A percentile compares a stretch with the other conserved stretches of the same genome.
Conservation (phyloP, 176 grass and related monocot genomes). For the Bonia amplexicaulis region DNA sequence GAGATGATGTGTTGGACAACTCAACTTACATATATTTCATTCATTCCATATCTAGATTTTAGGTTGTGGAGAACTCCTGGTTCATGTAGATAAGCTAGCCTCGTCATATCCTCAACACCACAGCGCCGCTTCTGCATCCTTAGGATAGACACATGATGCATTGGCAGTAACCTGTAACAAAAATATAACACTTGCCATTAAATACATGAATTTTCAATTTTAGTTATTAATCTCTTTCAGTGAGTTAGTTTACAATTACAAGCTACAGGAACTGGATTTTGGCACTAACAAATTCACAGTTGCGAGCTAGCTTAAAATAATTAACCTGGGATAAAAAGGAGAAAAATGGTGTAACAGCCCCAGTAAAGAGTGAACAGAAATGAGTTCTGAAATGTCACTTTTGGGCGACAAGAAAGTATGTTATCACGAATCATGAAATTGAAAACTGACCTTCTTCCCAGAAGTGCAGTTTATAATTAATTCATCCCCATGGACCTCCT, state of each 20-base stretch:
- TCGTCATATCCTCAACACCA: conserved; percentile 99
- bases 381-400: neutral
- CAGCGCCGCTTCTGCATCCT: conserved; percentile 75
- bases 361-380: neutral
- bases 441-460: conserved; percentile 62
- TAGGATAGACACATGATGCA: conserved; percentile 55
- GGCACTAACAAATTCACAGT: neutral
- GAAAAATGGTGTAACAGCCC: conserved; percentile 8
- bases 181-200: conserved; percentile 28
- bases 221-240: conserved; percentile 1
- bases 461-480: conserved; percentile 52
- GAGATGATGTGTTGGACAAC: neutral
- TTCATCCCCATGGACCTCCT: conserved; percentile 61
- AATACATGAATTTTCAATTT: conserved; percentile 13
- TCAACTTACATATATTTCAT: conserved; percentile 95
- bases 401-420: neutral
- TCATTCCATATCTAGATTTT: conserved; percentile 88
- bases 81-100: conserved; percentile 92
- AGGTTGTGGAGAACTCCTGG: conserved; percentile 92
- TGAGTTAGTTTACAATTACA: conserved; percentile 15
- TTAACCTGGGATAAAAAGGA: neutral
- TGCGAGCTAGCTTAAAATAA: conserved; percentile 7
- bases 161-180: conserved; percentile 55
- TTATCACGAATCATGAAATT: neutral
- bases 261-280: conserved; percentile 5